A percentile compares a stretch with the other conserved stretches of the same genome.
These are phyloP conservation scores for Leishmania tropica DNA, from an alignment of 208 protist species.

Conservation along the genomic window DNA sequence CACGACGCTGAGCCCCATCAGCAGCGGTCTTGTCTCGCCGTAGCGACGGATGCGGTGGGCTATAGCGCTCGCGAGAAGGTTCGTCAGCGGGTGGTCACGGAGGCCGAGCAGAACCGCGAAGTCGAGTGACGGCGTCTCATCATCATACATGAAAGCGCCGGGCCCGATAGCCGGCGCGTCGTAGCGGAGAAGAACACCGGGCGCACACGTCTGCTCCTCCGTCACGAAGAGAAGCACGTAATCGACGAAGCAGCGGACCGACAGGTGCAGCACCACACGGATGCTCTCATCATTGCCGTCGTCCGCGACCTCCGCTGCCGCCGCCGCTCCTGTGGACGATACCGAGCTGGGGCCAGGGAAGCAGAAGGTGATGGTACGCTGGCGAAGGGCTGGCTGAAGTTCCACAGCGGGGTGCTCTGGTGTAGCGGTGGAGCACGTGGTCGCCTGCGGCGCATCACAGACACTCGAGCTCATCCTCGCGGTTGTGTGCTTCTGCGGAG, in stretches of 20 bases:
- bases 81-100: slow-evolving; percentile 83
- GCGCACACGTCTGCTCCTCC: slow-evolving; percentile 65
- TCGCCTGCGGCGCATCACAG: not conserved
- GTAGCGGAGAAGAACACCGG: slow-evolving; percentile 72
- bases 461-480: not conserved
- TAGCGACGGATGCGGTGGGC: slow-evolving; percentile 47
- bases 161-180: slow-evolving; percentile 25
- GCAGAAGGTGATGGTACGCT: slow-evolving; percentile 24
- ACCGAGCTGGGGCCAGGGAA: not conserved
- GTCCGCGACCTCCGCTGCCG: not conserved
- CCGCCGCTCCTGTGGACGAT: not conserved
- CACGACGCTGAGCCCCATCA: slow-evolving; percentile 71
- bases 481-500: not conserved
- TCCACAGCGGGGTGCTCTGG: slow-evolving; percentile 3
- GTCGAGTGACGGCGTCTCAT: slow-evolving; percentile 45
- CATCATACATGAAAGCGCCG: slow-evolving; percentile 36
- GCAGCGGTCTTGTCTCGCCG: slow-evolving; percentile 54
- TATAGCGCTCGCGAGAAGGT: slow-evolving; percentile 59
- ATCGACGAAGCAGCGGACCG: slow-evolving; percentile 70
- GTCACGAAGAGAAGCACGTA: slow-evolving; percentile 70
- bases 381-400: slow-evolving; percentile 26
- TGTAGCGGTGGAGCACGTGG: not conserved
- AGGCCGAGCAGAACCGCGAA: slow-evolving; percentile 68
- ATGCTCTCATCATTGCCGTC: not conserved
- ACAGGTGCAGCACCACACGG: slow-evolving; percentile 43